Conservation (phyloP, 2,329 filamentous ascomycete genomes). For the Epichloe typhina region DNA sequence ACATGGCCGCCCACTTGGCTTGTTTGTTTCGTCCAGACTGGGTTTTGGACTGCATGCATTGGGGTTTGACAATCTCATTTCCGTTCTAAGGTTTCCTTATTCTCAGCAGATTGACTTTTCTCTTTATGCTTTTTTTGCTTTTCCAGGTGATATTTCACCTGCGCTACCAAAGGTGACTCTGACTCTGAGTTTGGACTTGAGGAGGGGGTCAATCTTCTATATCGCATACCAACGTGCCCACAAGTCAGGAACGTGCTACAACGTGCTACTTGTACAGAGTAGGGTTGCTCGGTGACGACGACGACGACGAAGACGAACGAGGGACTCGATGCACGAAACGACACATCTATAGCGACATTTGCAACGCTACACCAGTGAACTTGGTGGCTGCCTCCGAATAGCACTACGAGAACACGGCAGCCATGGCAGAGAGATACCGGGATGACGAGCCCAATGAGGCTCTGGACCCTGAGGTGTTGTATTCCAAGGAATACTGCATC, state of each 20-base stretch:
- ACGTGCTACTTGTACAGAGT: background rate
- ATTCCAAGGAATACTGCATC: slow-evolving; percentile 86
- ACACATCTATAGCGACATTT: background rate
- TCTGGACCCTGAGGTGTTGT: slow-evolving; percentile 75
- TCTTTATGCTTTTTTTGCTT: background rate
- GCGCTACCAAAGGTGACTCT: background rate
- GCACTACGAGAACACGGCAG: background rate
- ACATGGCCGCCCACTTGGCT: slow-evolving; percentile 1
- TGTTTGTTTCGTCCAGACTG: slow-evolving; percentile 4
- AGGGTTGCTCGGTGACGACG: background rate
- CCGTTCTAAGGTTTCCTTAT: background rate
- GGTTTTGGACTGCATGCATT: background rate
- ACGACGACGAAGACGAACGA: background rate
- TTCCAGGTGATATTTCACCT: background rate
- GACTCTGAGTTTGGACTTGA: background rate
- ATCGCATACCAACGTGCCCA: background rate
- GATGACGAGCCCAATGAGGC: slow-evolving; percentile 37
- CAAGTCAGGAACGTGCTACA: background rate
- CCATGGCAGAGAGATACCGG: slow-evolving; percentile 36
- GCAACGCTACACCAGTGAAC: background rate
- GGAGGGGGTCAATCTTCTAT: background rate
- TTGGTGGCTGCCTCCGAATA: background rate
- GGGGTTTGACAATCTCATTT: background rate
- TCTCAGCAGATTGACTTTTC: background rate
- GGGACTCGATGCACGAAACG: background rate